Base-by-base conservation (phyloP, 768 basidiomycete genomes). In the Botryobasidium botryosum region DNA sequence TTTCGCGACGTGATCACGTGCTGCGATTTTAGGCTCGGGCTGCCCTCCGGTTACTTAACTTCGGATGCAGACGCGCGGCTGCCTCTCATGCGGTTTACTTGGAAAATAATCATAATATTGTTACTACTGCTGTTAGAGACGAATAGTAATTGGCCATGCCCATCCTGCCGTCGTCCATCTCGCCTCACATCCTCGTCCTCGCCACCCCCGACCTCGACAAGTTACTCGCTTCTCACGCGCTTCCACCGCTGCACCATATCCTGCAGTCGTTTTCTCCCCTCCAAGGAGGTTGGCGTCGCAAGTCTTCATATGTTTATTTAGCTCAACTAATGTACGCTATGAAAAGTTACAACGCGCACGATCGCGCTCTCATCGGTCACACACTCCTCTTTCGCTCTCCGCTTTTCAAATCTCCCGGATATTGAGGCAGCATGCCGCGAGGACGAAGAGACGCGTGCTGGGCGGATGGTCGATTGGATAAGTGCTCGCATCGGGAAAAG, bases 391-490 rank as follows among this genome's bases (percentile, higher is more conserved):
- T 87, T 88, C 57, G 64, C 72, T 10, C 64, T 88, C 18, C 71
- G 84, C 42, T 88, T 88, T 62, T 85, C 84, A 12, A 74, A 80
- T 58, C 63, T 88, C 35, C 49, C 54, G 2, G 78, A 82, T 52
- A 72, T 82, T 12, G 85, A 88, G 56, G 59, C 65, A 15, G 78
- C 78, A 12, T 82, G 78, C 51, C 69, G 69, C 15, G 85, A 88
- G 59, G 77, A 79, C 52, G 84, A 86, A 51, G 78, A 82, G 50
- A 62, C 74, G 52, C 79, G 85, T 26, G 80, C 85, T 0, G 71
- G 71, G 20, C 72, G 85, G 38, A 77, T 73, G n/a, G 69, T 87
- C 52, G 85, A 88, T 62, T 88, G 85, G 85, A 78, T 88, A 51
- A 70, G 79, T 29, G 72, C 73, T 8, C 74, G 85, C 39, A 75